Evolutionary conservation across 2,329 filamentous ascomycete species (phyloP).

Genomic region (Phaeoacremonium minimum): DNA sequence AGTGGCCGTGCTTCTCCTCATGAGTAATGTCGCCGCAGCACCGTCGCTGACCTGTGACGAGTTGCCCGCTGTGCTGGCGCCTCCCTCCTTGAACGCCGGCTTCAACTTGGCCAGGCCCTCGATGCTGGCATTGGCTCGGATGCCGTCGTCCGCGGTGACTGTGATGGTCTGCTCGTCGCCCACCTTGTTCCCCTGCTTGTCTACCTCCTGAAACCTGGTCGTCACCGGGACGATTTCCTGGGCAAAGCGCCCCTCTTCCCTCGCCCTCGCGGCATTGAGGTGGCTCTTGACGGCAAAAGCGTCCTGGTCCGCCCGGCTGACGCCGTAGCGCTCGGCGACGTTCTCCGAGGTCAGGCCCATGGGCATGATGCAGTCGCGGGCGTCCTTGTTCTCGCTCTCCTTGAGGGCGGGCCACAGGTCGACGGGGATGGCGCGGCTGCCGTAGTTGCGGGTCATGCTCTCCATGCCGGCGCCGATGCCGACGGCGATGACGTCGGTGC

Average conservation of each 20-base stretch:
- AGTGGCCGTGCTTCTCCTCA: slow-evolving; percentile 76
- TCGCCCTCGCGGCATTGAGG: slow-evolving; percentile 65
- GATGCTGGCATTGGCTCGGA: slow-evolving; percentile 61
- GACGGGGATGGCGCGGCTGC: slow-evolving; percentile 74
- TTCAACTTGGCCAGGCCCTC: slow-evolving; percentile 77
- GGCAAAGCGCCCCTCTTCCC: slow-evolving; percentile 66
- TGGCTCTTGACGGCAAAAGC: slow-evolving; percentile 75
- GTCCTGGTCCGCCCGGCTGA: slow-evolving; percentile 75
- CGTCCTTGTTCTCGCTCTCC: slow-evolving; percentile 61
- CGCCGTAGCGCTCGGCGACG: slow-evolving; percentile 71
- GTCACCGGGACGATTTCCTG: slow-evolving; percentile 76
- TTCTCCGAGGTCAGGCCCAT: slow-evolving; percentile 93
- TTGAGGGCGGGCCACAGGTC: slow-evolving; percentile 73
- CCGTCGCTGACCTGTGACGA: slow-evolving; percentile 83
- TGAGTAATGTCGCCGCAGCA: slow-evolving; percentile 77
- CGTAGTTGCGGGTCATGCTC: slow-evolving; percentile 94
- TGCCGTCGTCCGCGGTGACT: slow-evolving; percentile 77
- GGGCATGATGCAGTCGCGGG: slow-evolving; percentile 83
- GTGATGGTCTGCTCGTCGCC: slow-evolving; percentile 58
- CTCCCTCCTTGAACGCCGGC: slow-evolving; percentile 75
- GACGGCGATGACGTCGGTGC: slow-evolving; percentile 64
- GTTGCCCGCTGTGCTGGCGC: slow-evolving; percentile 82
- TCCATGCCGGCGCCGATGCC: slow-evolving; percentile 91
- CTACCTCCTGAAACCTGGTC: slow-evolving; percentile 62
- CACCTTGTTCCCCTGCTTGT: slow-evolving; percentile 54